phyloP scores from a whole-genome alignment of 306 rosid species.

The Prunus armeniaca region DNA sequence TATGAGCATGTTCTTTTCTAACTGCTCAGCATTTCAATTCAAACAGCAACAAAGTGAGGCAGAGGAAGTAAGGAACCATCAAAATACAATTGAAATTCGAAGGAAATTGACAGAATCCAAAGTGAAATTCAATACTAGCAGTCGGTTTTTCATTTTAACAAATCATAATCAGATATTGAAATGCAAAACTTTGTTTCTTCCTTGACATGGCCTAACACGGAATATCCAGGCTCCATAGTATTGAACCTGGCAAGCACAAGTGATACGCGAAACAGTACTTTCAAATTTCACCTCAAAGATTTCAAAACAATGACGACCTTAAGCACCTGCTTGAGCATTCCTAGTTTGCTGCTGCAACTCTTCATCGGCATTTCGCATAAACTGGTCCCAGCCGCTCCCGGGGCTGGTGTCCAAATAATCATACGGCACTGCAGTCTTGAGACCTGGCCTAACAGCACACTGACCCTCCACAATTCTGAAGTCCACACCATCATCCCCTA shows the following conservation, averaged over 20 bases:
- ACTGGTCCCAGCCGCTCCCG: conserved; percentile 88
- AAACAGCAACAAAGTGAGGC: no score
- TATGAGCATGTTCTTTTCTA: no score
- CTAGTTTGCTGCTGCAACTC: conserved; percentile 47
- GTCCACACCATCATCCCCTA: conserved; percentile 30
- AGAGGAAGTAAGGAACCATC: no score
- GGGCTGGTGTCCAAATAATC: conserved; percentile 71
- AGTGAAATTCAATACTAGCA: no score
- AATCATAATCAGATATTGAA: no score
- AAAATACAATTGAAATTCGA: no score
- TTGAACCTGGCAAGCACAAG: neutral
- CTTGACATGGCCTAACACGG: neutral
- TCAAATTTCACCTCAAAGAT: neutral
- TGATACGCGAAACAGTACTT: neutral
- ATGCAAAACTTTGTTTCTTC: neutral
- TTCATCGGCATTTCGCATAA: conserved; percentile 62
- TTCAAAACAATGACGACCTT: conserved; percentile 15
- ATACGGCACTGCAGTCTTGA: conserved; percentile 77
- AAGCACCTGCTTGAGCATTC: conserved; percentile 54
- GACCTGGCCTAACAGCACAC: conserved; percentile 70
- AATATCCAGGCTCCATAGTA: neutral
- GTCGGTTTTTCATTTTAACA: no score
- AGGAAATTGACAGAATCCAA: no score
- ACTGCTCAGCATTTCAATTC: no score
- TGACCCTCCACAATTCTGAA: conserved; percentile 72